These are phyloP conservation scores for Verticillium albo-atrum DNA, from an alignment of 2,329 filamentous ascomycete genomes.

Conservation along the genomic window DNA sequence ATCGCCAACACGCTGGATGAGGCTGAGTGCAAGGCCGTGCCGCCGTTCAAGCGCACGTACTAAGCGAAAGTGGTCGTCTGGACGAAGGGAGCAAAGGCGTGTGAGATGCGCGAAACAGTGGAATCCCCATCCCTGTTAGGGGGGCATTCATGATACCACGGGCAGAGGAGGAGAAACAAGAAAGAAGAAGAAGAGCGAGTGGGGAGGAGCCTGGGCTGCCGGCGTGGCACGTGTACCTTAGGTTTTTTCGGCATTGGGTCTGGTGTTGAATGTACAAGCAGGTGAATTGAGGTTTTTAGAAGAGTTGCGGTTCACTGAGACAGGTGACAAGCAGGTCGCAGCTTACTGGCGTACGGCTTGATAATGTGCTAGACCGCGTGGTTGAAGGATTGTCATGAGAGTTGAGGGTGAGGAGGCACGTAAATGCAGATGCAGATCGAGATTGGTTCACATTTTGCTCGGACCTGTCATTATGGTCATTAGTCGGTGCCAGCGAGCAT, in stretches of 20 bases:
- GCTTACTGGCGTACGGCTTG: too few species aligned
- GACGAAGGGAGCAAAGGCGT: not conserved
- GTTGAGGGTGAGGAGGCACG: too few species aligned
- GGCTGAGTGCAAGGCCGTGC: conserved; percentile 92
- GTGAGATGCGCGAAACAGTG: not conserved
- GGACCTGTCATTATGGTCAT: too few species aligned
- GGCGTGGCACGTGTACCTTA: not conserved
- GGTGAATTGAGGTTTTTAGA: not conserved
- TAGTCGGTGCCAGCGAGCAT: too few species aligned
- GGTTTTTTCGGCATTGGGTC: not conserved
- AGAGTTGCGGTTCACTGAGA: too few species aligned
- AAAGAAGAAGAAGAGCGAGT: too few species aligned
- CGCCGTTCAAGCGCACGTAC: conserved; percentile 93
- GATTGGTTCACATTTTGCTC: too few species aligned
- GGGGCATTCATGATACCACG: not conserved
- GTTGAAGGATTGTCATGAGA: too few species aligned
- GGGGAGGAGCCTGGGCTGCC: not conserved
- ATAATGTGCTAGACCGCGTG: too few species aligned
- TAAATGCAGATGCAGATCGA: too few species aligned
- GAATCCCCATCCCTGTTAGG: not conserved
- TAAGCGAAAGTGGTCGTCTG: conserved; percentile 36
- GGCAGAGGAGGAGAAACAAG: not conserved
- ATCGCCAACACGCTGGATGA: conserved; percentile 83
- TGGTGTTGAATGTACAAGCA: not conserved
- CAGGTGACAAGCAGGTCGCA: too few species aligned